Conservation (phyloP, 1,284 basidiomycete species). For the Puccinia triticina region DNA sequence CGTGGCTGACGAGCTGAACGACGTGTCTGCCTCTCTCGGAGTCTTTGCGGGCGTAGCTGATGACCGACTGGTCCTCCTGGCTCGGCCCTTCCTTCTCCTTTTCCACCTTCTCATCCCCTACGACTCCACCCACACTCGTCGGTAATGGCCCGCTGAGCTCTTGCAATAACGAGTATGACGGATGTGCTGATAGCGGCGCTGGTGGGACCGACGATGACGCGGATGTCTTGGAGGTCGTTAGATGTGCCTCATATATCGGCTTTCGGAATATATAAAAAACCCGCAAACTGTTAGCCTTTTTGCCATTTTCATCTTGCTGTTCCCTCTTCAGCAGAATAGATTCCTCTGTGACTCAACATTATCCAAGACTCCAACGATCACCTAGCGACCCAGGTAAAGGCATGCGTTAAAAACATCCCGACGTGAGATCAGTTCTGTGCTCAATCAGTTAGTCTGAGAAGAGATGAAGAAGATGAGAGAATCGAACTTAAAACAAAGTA, state of each 20-base stretch:
- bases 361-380: slow-evolving; percentile 37
- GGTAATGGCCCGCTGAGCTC: slow-evolving; percentile 7
- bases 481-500: slow-evolving; percentile 35
- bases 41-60: slow-evolving; percentile 54
- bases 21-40: slow-evolving; percentile 68
- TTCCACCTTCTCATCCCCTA: neutral
- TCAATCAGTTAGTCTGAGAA: neutral
- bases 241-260: slow-evolving; percentile 57
- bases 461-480: neutral
- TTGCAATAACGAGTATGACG: slow-evolving; percentile 55
- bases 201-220: slow-evolving; percentile 52
- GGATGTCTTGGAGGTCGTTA: slow-evolving; percentile 55
- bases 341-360: slow-evolving; percentile 30
- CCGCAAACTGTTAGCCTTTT: neutral
- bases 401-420: neutral
- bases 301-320: neutral
- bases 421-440: neutral
- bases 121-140: neutral
- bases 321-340: neutral
- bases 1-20: slow-evolving; percentile 94
- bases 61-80: slow-evolving; percentile 48
- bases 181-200: slow-evolving; percentile 43
- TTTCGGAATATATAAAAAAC: slow-evolving; percentile 45
- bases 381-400: neutral
- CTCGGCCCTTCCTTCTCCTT: neutral